Evolutionary conservation across 1,284 basidiomycete species (phyloP).

Genomic region (Schizophyllum amplum): DNA sequence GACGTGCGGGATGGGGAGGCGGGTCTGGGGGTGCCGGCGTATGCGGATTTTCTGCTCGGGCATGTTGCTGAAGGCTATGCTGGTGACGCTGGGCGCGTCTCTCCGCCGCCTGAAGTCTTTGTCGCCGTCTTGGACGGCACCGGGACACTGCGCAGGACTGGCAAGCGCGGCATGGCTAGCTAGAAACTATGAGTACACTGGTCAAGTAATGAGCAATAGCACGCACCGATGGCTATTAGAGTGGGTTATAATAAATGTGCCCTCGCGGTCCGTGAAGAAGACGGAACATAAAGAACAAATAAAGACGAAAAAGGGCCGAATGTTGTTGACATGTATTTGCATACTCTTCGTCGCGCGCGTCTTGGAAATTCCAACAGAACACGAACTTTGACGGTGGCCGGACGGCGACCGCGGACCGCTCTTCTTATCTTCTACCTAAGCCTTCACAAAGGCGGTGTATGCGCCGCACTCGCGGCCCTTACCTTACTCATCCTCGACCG

Average conservation of each 20-base stretch:
- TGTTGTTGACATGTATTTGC: neutral
- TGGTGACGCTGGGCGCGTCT: neutral
- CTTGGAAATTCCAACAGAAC: no score
- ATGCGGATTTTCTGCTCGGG: neutral
- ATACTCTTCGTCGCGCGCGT: neutral
- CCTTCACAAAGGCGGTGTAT: neutral
- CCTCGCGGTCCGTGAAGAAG: no score
- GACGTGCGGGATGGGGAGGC: slow-evolving; percentile 62
- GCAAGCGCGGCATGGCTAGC: neutral
- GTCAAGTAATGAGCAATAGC: neutral
- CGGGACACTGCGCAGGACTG: neutral
- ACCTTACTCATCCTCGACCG: neutral
- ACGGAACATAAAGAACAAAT: no score
- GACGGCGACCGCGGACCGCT: no score
- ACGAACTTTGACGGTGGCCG: no score
- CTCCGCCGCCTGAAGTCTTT: neutral
- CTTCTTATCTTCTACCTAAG: neutral
- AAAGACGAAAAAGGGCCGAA: neutral
- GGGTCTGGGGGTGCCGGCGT: slow-evolving; percentile 20
- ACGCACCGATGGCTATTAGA: no score
- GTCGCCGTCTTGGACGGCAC: neutral
- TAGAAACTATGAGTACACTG: neutral
- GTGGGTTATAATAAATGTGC: no score
- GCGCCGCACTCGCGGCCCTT: no score
- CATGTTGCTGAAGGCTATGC: neutral